Evolutionary conservation across 495 filamentous ascomycete genomes (phyloP).

Genomic region (Penicillium verhagenii): DNA sequence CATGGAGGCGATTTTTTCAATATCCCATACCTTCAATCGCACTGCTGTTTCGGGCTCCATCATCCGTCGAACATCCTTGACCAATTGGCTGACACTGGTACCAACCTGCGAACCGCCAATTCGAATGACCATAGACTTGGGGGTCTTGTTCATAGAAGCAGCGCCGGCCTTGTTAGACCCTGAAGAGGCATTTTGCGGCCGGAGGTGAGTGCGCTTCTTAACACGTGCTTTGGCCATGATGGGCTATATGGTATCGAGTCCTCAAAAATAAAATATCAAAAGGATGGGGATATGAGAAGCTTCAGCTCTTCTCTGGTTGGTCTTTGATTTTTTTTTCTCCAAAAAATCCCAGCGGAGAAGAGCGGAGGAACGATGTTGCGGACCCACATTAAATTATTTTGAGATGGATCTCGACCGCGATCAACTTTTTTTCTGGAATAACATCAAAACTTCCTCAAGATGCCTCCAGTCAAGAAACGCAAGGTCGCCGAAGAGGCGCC

Average conservation of each 20-base stretch:
- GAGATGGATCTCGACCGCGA: conserved; percentile 16
- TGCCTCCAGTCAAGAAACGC: conserved; percentile 40
- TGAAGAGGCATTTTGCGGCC: conserved; percentile 60
- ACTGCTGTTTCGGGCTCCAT: conserved; percentile 95
- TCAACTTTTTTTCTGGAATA: conserved; percentile 13
- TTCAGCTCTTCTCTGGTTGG: conserved; percentile 10
- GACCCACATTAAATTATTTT: conserved; percentile 32
- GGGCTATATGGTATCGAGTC: conserved; percentile 10
- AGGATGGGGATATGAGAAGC: conserved; percentile 9
- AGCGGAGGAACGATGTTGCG: conserved; percentile 43
- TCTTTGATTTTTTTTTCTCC: conserved; percentile 40
- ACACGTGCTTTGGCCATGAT: conserved; percentile 77
- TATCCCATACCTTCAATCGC: conserved; percentile 59
- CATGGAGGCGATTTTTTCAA: not conserved
- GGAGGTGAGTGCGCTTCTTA: conserved; percentile 87
- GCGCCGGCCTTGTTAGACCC: conserved; percentile 53
- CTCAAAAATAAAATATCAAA: conserved; percentile 6
- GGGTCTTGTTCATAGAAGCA: conserved; percentile 55
- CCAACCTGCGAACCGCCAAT: conserved; percentile 94
- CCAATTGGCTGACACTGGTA: conserved; percentile 85
- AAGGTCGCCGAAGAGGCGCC: conserved; percentile 30
- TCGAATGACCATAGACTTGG: conserved; percentile 98
- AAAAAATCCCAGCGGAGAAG: conserved; percentile 37
- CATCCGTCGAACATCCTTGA: conserved; percentile 84
- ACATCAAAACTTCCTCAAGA: conserved; percentile 12